Base-by-base conservation (phyloP, 2,329 filamentous ascomycete species). In the Fusarium sp. region DNA sequence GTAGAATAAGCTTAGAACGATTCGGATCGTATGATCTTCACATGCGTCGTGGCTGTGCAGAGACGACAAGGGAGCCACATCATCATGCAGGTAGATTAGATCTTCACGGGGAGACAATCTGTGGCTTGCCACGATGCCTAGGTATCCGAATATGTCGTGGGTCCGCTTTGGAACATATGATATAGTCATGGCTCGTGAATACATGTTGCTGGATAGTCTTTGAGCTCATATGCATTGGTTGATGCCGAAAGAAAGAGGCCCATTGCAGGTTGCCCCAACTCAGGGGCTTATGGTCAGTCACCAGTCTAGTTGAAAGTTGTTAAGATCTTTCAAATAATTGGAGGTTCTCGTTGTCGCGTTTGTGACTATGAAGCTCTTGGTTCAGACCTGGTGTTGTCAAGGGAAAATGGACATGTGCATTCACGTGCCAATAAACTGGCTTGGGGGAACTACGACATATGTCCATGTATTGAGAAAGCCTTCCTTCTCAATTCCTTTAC, bases 231-330 rank as follows among this genome's bases (percentile, higher is more conserved):
- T 18, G 10, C 2, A n/a, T n/a, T 23, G 30, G 2, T 18, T 6
- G 6, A 12, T 12, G 12, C 11, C 3, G 3, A 9, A 40, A 13
- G n/a, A 2, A 15, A 10, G 5, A 42, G 2, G 16, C 37, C 4
- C 5, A 32, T n/a, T 56, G 28, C 52, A 32, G 11, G 19, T 3
- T 10, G 11, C 6, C 13, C 12, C 11, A 15, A 15, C n/a, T 33
- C 4, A 8, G 8, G 19, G 2, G 6, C 3, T 21, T 19, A 19
- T 9, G 9, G 9, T 15, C 12, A 38, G 11, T 9, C 12, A 16
- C 7, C 11, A 21, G 15, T 37, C 33, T 37, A 6, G 0, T 28
- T 38, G 3, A 0, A 18, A 9, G 5, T 10, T 33, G 2, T 7
- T 15, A 2, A 33, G 30, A 52, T 15, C 2, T 13, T 6, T 19